phyloP scores from a whole-genome alignment of 345 rosid genomes.

The Psidium guajava region DNA sequence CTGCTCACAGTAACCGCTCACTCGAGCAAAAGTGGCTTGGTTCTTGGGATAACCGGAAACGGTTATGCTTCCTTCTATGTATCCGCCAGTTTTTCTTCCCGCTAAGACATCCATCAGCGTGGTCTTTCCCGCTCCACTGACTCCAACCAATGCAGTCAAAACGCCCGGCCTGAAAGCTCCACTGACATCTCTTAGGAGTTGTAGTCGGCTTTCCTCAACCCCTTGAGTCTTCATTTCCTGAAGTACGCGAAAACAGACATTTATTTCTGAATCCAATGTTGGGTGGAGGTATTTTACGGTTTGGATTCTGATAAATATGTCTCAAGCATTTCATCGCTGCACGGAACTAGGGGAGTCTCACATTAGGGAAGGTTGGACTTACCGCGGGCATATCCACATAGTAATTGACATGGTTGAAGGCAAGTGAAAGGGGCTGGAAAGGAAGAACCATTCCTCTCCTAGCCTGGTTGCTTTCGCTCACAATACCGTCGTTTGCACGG shows the following conservation, averaged over 20 bases:
- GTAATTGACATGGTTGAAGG: conserved; percentile 21
- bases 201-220: conserved; percentile 18
- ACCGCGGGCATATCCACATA: conserved; percentile 29
- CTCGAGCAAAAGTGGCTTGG: conserved; percentile 17
- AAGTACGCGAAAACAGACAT: neutral
- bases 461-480: neutral
- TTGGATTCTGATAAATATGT: neutral
- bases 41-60: conserved; percentile 35
- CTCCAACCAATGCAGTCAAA: conserved; percentile 34
- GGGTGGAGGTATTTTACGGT: neutral
- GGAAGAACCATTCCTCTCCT: conserved; percentile 36
- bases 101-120: conserved; percentile 39
- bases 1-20: conserved; percentile 13
- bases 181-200: conserved; percentile 22
- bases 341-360: neutral
- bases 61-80: conserved; percentile 22
- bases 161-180: conserved; percentile 36
- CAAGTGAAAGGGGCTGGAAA: conserved; percentile 26
- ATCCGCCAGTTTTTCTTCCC: conserved; percentile 37
- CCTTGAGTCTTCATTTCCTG: conserved; percentile 40
- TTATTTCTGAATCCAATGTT: neutral
- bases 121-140: conserved; percentile 41
- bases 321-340: neutral
- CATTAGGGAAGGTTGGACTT: neutral
- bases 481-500: neutral